Evolutionary conservation across 805 yeast species (phyloP), one percentile per base, ranked within the genome.

Genomic region (Yarrowia sp.): DNA sequence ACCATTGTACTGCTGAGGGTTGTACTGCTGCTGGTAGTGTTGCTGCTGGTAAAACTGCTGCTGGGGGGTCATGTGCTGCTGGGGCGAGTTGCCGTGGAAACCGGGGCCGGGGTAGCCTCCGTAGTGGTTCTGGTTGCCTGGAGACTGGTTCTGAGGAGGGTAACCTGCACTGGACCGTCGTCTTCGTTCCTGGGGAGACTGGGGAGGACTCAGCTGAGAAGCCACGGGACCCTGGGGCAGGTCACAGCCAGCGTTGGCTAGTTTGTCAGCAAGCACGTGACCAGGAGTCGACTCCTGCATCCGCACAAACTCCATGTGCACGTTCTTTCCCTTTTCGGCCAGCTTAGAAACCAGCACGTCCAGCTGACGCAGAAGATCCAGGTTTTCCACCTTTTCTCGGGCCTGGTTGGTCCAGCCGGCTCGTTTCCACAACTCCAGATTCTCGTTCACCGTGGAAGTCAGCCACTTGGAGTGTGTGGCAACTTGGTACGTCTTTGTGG

Each of bases 401-500:
- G 21, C 17, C 26, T 24, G 35, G 35, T 38, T 54, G 35, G 46
- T 38, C 61, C 61, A 54, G 32, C 61, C 61, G 2, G 44, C 17
- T 9, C 61, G 61, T 8, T 54, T 54, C 44, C 46, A 54, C 9
- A 3, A 7, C 19, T 54, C 61, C 26, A 54, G 24, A 16, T 51
- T 33, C 9, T 54, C 61, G 26, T 54, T 54, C 1, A 54, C 24
- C 1, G 46, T 38, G 7, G 33, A 3, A 1, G 38, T 46, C 8
- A 54, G 46, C 61, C 61, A 54, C 22, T 54, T 54, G 61, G 61
- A 54, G 24, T 54, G 61, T 0, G 61, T 54, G 1, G 17, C 16
- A 4, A 54, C 61, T 2, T n/a, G 3, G 19, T 6, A 38, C 4
- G 46, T 26, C 26, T 17, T 24, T 4, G n/a, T 2, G 26, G 35